Base-by-base conservation (phyloP, 495 filamentous ascomycete genomes). In the Penicillium diatomitis region DNA sequence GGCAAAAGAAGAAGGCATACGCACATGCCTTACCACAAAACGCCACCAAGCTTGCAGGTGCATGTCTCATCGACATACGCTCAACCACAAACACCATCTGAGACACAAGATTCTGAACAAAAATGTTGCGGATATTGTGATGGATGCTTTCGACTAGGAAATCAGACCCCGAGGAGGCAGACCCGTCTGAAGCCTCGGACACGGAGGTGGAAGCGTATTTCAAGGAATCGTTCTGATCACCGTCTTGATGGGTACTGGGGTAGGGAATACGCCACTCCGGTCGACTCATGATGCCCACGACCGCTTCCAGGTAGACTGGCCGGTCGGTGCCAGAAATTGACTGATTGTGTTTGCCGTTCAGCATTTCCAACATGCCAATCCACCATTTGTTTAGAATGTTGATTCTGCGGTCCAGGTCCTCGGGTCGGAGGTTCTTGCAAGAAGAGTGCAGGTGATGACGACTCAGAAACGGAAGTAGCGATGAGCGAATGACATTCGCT, bases 1-100 rank as follows among this genome's bases (percentile, higher is more conserved):
- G 86, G 36, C 88, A 92, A 63, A 96, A 97, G 61, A 92, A 94
- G 67, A 96, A 98, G 33, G 92, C 92, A 66, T 95, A 96, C 6
- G 92, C 92, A 56, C 83, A 86, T 10, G 89, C 88, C 65, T 94
- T 96, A 44, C 91, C 92, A 60, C 88, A 92, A 68, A 96, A 98
- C 32, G 85, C 82, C 41, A 97, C 90, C 50, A 97, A 66, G 60
- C 87, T 94, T 35, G 87, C 81, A n/a, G 92, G 87, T n/a, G 89
- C 87, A 58, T 87, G 84, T 57, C 88, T 80, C 54, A 89, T 71
- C 6, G 87, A 90, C 86, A 97, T 87, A 58, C 89, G 89, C 49
- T 96, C 90, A 5, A 96, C 86, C 32, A 92, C 87, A 49, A 94
- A 84, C 7, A 80, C 73, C 82, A 96, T 88, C 56, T 96, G 92